These are phyloP conservation scores for Podospora tetraspora DNA, from an alignment of 495 filamentous ascomycete species.

Conservation along the genomic window DNA sequence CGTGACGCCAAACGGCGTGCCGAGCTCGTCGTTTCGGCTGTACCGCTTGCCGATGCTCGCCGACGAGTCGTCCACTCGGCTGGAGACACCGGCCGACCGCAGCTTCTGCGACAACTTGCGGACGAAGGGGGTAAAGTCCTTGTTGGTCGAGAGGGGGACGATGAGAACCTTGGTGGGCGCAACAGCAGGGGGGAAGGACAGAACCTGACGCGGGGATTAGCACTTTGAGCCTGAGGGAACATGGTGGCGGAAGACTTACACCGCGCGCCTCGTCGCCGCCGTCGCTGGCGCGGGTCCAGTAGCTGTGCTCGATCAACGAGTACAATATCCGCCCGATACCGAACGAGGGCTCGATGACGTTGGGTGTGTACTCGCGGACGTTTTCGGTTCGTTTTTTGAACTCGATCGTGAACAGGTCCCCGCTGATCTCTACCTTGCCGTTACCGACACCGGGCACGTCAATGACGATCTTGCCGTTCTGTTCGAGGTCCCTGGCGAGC, in stretches of 20 bases:
- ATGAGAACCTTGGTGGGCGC: constrained; percentile 75
- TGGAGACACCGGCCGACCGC: constrained; percentile 55
- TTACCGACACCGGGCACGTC: constrained; percentile 52
- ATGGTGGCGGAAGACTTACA: constrained; percentile 42
- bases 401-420: constrained; percentile 66
- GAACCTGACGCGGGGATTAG: constrained; percentile 41
- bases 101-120: constrained; percentile 54
- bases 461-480: constrained; percentile 61
- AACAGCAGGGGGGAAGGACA: constrained; percentile 68
- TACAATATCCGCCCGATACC: constrained; percentile 79
- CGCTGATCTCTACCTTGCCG: constrained; percentile 61
- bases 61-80: constrained; percentile 60
- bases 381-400: constrained; percentile 64
- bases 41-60: constrained; percentile 73
- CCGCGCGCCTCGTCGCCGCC: constrained; percentile 63
- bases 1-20: constrained; percentile 65
- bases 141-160: constrained; percentile 61
- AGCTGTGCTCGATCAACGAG: constrained; percentile 71
- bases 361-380: constrained; percentile 71
- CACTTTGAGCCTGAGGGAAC: neutral
- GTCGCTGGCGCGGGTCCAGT: constrained; percentile 64
- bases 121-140: constrained; percentile 55
- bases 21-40: constrained; percentile 67
- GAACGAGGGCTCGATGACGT: constrained; percentile 82
- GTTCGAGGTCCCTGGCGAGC: constrained; percentile 57